Evolutionary conservation across 352 stramenopile species (phyloP).

Genomic region (Phytophthora boehmeriae): DNA sequence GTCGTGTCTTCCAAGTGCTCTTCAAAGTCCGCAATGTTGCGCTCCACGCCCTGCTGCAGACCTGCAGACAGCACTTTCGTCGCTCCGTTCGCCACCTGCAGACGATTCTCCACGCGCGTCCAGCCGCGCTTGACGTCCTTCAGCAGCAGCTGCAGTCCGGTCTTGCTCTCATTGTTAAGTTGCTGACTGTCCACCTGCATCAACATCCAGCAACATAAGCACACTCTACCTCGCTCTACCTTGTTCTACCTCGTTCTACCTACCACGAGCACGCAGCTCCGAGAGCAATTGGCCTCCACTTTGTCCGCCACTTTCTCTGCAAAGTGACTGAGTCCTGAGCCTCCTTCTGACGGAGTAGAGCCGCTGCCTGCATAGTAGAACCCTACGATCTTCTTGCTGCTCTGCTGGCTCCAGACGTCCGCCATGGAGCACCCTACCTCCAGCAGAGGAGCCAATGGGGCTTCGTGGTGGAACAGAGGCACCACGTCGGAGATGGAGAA

Average conservation of each 20-base stretch:
- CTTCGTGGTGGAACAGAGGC: constrained; percentile 82
- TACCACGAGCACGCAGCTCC: constrained; percentile 71
- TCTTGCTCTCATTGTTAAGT: constrained; percentile 58
- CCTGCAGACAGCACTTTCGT: constrained; percentile 48
- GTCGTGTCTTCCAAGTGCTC: constrained; percentile 74
- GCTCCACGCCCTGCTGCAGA: constrained; percentile 52
- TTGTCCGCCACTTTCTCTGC: constrained; percentile 72
- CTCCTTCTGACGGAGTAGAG: constrained; percentile 34
- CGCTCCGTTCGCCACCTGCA: constrained; percentile 53
- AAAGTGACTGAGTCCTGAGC: constrained; percentile 51
- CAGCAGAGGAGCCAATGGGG: constrained; percentile 64
- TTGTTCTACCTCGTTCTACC: not conserved
- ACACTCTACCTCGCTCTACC: constrained; percentile 4
- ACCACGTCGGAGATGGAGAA: constrained; percentile 65
- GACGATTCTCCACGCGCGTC: constrained; percentile 68
- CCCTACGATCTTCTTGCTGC: constrained; percentile 63
- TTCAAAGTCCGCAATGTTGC: constrained; percentile 73
- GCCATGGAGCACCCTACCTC: constrained; percentile 76
- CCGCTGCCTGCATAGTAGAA: constrained; percentile 62
- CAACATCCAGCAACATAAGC: constrained; percentile 19
- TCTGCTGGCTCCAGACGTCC: constrained; percentile 53
- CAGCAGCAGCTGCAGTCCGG: constrained; percentile 64
- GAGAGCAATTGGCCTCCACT: constrained; percentile 68
- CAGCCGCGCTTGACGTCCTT: constrained; percentile 86
- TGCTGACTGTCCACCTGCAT: constrained; percentile 58